Evolutionary conservation across 2,329 filamentous ascomycete genomes (phyloP), one percentile per base, ranked within the genome.

Genomic region (Botrytis aclada): DNA sequence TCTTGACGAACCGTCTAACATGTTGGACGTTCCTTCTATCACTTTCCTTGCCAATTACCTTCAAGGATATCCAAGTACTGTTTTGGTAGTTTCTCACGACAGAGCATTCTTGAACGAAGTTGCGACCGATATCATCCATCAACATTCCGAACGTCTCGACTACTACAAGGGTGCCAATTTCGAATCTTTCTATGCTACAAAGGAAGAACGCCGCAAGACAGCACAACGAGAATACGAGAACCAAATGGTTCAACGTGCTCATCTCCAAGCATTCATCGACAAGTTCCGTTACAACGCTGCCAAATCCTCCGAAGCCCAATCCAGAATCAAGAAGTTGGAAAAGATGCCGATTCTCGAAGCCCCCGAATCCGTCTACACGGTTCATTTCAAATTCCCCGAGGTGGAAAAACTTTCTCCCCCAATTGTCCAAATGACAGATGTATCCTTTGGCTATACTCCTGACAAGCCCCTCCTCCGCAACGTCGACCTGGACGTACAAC

Each of bases 11-110:
- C 96, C 96, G 84, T 98, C 95, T 72, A 98, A 98, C 90, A 98
- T 98, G 95, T 94, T 99, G 93, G 96, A 98, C 84, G 96, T 99
- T 73, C 96, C 96, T n/a, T 98, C 96, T 37, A 98, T 99, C 81
- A 97, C 96, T 72, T 99, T 98, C 89, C 88, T 99, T 82, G 93
- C 95, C 65, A 95, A 95, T 80, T 99, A 99, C 81, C 91, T 99
- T 14, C 95, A 98, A 82, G 87, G 86, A 66, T 99, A 99, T 81
- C 95, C 95, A 56, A 97, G 94, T 83, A 98, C 96, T 2, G 90
- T 99, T 41, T 87, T 99, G 22, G 95, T 99, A 71, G 96, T 99
- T 76, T 97, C 94, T 83, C 96, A 99, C 92, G 96, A 99, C 89
- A 90, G 96, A 87, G 95, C 96, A 1, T 99, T 99, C 88, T 88